A percentile compares a stretch with the other conserved stretches of the same genome.
Conservation (phyloP, 495 filamentous ascomycete species). For the Chaetomium cochliodes region DNA sequence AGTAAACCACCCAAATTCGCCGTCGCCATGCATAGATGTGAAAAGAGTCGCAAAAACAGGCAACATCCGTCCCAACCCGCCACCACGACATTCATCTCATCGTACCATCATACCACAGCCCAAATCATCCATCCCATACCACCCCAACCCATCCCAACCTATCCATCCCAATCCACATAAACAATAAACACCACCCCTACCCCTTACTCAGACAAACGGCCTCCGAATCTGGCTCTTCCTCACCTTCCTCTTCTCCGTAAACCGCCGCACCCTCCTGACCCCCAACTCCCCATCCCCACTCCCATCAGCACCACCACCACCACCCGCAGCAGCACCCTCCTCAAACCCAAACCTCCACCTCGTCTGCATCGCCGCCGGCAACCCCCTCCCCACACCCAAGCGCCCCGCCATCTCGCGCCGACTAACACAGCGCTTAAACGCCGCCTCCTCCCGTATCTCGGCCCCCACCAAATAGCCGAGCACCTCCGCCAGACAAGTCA, state of each 20-base stretch:
- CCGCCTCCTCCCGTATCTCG: constrained; percentile 63
- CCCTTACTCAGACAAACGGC: background rate
- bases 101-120: too few species aligned
- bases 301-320: background rate
- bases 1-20: constrained; percentile 1
- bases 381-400: constrained; percentile 35
- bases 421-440: constrained; percentile 48
- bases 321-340: constrained; percentile 18
- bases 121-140: too few species aligned
- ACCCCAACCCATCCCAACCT: background rate
- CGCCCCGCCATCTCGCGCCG: constrained; percentile 34
- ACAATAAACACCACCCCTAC: too few species aligned
- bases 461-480: constrained; percentile 71
- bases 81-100: background rate
- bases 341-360: constrained; percentile 41
- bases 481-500: constrained; percentile 70
- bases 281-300: constrained; percentile 29
- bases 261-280: constrained; percentile 41
- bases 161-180: background rate
- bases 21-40: background rate
- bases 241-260: constrained; percentile 42
- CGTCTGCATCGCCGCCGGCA: constrained; percentile 34
- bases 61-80: background rate
- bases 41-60: background rate
- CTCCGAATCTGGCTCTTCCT: constrained; percentile 37